Percentiles rank a stretch among this genome's conserved stretches.
phyloP scores from a whole-genome alignment of 2,329 filamentous ascomycete genomes.

The Ophiostoma tasmaniense region DNA sequence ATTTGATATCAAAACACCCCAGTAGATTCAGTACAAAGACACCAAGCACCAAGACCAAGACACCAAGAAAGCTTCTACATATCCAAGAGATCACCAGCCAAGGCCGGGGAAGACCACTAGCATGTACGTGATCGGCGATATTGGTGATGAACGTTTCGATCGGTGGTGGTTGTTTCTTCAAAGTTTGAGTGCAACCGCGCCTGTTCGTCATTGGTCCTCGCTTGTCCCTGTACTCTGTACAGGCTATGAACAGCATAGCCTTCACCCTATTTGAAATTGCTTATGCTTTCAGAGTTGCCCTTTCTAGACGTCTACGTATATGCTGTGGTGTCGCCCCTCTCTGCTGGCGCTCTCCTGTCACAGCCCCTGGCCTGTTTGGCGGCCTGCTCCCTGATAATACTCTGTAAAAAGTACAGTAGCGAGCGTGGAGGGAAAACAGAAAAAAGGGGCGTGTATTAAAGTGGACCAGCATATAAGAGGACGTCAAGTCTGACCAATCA shows the following conservation, averaged over 20 bases:
- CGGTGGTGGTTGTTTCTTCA: not conserved
- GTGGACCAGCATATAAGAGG: not conserved
- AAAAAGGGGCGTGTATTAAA: not conserved
- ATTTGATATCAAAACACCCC: not conserved
- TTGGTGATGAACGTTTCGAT: not conserved
- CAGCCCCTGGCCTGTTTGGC: not conserved
- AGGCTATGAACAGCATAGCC: not conserved
- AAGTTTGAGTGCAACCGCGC: not conserved
- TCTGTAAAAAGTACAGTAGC: no score
- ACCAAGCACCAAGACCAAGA: not conserved
- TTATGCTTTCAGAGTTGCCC: not conserved
- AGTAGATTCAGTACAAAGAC: not conserved
- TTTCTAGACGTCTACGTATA: not conserved
- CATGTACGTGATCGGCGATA: not conserved
- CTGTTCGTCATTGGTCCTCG: not conserved
- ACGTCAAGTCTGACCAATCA: slow-evolving; percentile 7
- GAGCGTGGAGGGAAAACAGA: not conserved
- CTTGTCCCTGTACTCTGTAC: no score
- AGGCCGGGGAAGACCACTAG: not conserved
- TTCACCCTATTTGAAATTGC: not conserved
- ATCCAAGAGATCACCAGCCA: slow-evolving; percentile 1
- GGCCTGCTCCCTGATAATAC: not conserved
- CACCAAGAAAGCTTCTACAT: not conserved
- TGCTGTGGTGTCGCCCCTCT: not conserved
- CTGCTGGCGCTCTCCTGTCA: not conserved